These are phyloP conservation scores for Diutina mesorugosa DNA, from an alignment of 1,139 yeast species.

Conservation along the genomic window DNA sequence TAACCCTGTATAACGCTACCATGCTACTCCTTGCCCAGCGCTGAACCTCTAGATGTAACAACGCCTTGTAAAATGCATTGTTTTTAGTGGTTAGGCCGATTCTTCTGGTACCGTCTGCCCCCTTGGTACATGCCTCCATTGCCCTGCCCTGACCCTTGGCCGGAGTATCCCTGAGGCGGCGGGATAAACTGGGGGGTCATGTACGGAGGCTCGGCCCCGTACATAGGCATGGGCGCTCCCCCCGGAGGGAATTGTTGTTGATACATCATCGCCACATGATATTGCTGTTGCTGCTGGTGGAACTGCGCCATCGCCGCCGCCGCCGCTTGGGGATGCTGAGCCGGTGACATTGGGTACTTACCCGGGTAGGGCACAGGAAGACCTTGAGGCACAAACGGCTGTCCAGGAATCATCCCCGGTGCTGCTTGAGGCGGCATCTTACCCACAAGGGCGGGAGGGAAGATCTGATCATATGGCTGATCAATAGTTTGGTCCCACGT, in stretches of 20 bases:
- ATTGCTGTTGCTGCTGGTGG: slow-evolving; percentile 22
- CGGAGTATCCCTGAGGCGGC: background rate
- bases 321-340: slow-evolving; percentile 7
- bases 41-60: background rate
- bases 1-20: background rate
- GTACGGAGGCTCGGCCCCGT: background rate
- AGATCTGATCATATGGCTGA: slow-evolving; percentile 35
- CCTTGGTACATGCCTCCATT: slow-evolving; percentile 1
- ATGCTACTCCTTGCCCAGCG: background rate
- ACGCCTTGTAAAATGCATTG: background rate
- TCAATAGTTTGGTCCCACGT: slow-evolving; percentile 61
- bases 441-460: slow-evolving; percentile 8
- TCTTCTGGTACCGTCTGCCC: background rate
- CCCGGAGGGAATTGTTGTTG: slow-evolving; percentile 11
- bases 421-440: slow-evolving; percentile 12
- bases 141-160: background rate
- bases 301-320: slow-evolving; percentile 22
- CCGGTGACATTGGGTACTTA: slow-evolving; percentile 11
- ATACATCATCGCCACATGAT: slow-evolving; percentile 22
- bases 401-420: slow-evolving; percentile 8
- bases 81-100: background rate
- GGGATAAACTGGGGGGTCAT: background rate
- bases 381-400: slow-evolving; percentile 6
- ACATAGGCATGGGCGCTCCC: background rate
- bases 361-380: slow-evolving; percentile 6